phyloP scores from a whole-genome alignment of 257 asterid species.

The Solanum pinnatisectum region DNA sequence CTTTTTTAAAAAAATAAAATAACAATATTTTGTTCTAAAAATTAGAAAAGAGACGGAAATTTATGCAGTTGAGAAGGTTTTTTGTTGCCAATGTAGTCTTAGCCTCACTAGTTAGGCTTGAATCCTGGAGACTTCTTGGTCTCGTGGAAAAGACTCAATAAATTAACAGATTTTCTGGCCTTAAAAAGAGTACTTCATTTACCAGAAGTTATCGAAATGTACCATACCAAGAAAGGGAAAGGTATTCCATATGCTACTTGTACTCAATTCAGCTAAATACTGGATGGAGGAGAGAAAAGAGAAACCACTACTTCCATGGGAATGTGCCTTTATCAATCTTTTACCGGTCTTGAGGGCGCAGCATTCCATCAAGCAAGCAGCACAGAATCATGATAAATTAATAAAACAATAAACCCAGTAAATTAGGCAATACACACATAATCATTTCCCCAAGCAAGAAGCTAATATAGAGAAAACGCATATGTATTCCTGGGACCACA shows the following conservation, averaged over 20 bases:
- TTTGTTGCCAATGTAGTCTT: neutral
- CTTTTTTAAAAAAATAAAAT: too few species aligned
- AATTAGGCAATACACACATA: neutral
- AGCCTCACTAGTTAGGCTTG: neutral
- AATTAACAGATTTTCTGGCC: neutral
- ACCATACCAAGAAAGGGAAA: neutral
- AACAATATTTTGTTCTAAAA: too few species aligned
- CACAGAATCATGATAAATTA: neutral
- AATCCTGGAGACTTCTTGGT: neutral
- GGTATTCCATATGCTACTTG: neutral
- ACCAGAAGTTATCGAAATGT: neutral
- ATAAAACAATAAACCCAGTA: neutral
- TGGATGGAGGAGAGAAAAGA: neutral
- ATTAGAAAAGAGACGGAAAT: neutral
- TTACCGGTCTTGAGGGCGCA: neutral
- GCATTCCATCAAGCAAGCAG: neutral
- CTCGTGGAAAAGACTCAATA: neutral
- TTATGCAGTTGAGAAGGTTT: neutral
- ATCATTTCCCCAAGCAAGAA: neutral
- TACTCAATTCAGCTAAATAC: neutral
- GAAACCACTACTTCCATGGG: neutral
- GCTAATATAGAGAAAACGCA: neutral
- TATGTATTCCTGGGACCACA: neutral
- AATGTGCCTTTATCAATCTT: neutral
- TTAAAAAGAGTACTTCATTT: neutral